A percentile compares a stretch with the other conserved stretches of the same genome.
These are phyloP conservation scores for Tolypocladium tropicale DNA, from an alignment of 2,329 filamentous ascomycete genomes.

Conservation along the genomic window DNA sequence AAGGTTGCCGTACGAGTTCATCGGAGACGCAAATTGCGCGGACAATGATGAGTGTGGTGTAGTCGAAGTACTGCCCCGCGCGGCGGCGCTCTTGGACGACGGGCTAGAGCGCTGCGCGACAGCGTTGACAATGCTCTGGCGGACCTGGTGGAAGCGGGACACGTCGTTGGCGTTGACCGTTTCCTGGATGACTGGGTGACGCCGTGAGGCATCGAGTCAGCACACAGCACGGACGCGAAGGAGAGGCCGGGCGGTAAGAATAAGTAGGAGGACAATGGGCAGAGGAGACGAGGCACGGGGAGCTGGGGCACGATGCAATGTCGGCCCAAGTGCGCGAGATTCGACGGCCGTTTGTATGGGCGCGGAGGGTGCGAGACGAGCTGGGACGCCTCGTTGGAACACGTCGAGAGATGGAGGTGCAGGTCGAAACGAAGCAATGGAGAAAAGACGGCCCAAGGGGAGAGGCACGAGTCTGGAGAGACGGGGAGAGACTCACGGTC, in stretches of 20 bases:
- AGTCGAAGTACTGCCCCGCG: conserved; percentile 1
- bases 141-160: conserved; percentile 31
- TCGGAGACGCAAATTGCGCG: conserved; percentile 7
- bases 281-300: not conserved
- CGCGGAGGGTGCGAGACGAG: too few species aligned
- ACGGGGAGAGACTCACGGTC: conserved; percentile 50
- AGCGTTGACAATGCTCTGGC: conserved; percentile 28
- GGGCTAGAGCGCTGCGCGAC: conserved; percentile 17
- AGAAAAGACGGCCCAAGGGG: not conserved
- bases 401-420: not conserved
- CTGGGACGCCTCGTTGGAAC: too few species aligned
- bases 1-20: conserved; percentile 9
- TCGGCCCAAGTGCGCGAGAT: not conserved
- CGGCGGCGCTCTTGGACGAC: conserved; percentile 8
- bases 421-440: not conserved
- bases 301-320: not conserved
- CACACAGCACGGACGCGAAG: not conserved
- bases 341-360: not conserved
- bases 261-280: not conserved
- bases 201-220: conserved; percentile 1
- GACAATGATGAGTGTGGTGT: not conserved
- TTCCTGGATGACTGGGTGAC: conserved; percentile 29
- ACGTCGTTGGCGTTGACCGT: conserved; percentile 25
- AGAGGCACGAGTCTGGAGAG: not conserved
- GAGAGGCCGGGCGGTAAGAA: not conserved